Percentiles rank a stretch among this genome's conserved stretches.
phyloP scores from a whole-genome alignment of 2,329 filamentous ascomycete genomes.

The Colletotrichum godetiae region DNA sequence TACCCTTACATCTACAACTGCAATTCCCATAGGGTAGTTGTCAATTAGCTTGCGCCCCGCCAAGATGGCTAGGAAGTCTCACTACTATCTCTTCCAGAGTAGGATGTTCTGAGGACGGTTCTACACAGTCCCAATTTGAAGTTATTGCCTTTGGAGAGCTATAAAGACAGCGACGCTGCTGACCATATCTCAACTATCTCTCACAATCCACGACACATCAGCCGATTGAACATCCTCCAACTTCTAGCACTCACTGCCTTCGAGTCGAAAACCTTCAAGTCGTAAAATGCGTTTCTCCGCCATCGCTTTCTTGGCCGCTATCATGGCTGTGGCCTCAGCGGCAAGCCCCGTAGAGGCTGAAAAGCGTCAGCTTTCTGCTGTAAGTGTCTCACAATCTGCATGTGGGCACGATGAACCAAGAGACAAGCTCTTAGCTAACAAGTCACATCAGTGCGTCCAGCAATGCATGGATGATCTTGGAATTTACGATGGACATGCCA shows the following conservation, averaged over 20 bases:
- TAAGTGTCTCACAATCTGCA: neutral
- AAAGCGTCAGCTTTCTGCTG: constrained; percentile 11
- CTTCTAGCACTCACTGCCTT: too few species aligned
- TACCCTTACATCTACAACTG: neutral
- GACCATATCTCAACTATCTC: neutral
- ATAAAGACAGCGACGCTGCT: neutral
- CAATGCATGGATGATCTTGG: constrained; percentile 15
- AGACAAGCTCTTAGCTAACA: neutral
- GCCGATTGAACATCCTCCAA: neutral
- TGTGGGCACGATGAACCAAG: too few species aligned
- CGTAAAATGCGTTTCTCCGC: neutral
- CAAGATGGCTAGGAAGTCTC: neutral
- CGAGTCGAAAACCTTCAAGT: too few species aligned
- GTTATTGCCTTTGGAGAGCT: neutral
- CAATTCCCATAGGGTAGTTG: neutral
- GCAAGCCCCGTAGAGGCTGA: neutral
- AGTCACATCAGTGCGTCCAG: neutral
- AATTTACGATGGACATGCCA: constrained; percentile 13
- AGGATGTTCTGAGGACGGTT: neutral
- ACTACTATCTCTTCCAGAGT: neutral
- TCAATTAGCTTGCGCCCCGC: neutral
- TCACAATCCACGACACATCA: neutral
- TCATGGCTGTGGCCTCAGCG: neutral
- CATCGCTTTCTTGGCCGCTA: neutral
- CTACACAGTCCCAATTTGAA: neutral